phyloP scores from a whole-genome alignment of 2,329 filamentous ascomycete species.

The Arthrobotrys iridis region DNA sequence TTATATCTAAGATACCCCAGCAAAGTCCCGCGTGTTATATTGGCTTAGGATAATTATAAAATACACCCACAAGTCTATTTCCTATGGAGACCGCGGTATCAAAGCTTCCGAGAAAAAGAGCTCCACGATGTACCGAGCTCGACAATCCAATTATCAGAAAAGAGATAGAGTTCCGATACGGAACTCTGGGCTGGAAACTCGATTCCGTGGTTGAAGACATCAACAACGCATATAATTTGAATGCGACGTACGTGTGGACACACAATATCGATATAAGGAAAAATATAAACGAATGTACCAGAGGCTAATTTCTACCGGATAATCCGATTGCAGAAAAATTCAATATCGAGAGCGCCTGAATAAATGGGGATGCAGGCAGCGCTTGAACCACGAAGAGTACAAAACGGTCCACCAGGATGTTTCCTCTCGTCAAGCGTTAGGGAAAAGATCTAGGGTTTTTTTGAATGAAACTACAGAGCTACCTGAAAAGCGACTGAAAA shows the following conservation, averaged over 20 bases:
- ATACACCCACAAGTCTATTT: too few species aligned
- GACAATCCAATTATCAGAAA: constrained; percentile 10
- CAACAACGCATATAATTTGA: not conserved
- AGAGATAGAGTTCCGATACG: constrained; percentile 14
- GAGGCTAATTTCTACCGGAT: not conserved
- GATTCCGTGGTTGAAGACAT: not conserved
- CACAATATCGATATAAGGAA: not conserved
- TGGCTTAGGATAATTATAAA: too few species aligned
- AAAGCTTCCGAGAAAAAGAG: not conserved
- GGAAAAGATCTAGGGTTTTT: constrained; percentile 5
- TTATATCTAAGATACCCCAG: too few species aligned
- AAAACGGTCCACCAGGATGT: not conserved
- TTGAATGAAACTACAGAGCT: not conserved
- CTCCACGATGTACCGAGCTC: constrained; percentile 13
- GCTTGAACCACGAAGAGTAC: constrained; percentile 20
- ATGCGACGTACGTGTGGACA: constrained; percentile 8
- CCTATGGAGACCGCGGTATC: not conserved
- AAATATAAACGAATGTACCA: too few species aligned
- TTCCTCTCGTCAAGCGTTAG: not conserved
- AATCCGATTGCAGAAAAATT: not conserved
- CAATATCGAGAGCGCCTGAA: constrained; percentile 22
- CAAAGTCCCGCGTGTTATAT: too few species aligned
- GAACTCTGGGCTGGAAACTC: not conserved
- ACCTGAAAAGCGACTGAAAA: not conserved
- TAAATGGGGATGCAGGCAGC: constrained; percentile 31